Evolutionary conservation across 1,139 yeast genomes (phyloP).

Genomic region (Saccharomycopsis hybrid): DNA sequence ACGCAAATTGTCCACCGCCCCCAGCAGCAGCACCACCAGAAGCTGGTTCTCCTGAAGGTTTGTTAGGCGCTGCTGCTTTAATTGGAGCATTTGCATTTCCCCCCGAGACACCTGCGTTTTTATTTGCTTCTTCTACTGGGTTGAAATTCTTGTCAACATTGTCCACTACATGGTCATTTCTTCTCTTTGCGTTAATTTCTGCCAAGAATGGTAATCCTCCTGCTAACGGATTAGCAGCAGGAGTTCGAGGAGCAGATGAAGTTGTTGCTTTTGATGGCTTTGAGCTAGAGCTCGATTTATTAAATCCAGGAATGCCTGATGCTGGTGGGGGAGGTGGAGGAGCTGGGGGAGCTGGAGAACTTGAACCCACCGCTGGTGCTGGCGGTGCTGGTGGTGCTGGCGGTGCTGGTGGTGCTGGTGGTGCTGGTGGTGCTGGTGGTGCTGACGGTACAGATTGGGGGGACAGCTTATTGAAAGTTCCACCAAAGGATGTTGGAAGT

Average conservation of each 20-base stretch:
- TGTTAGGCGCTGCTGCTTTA: not conserved
- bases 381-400: conserved; percentile 17
- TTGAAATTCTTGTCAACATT: conserved; percentile 11
- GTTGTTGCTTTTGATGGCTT: not conserved
- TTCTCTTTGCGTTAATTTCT: conserved; percentile 20
- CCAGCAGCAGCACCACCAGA: not conserved
- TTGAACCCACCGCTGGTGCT: conserved; percentile 2
- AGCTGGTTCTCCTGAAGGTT: not conserved
- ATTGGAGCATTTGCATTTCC: not conserved
- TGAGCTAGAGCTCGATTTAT: not conserved
- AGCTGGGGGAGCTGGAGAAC: conserved; percentile 7
- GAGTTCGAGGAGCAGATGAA: not conserved
- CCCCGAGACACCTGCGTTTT: not conserved
- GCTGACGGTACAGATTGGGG: not conserved
- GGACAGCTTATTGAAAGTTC: too few relatives aligned
- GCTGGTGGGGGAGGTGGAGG: conserved; percentile 13
- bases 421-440: conserved; percentile 11
- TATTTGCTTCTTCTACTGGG: conserved; percentile 11
- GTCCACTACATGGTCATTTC: conserved; percentile 17
- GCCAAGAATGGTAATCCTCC: conserved; percentile 21
- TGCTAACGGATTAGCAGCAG: not conserved
- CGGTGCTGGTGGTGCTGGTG: conserved; percentile 6
- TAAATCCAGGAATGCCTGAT: not conserved
- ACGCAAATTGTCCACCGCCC: conserved; percentile 1
- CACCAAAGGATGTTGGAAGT: too few relatives aligned